phyloP scores from a whole-genome alignment of 371 early-diverging fungal species.

The Entomophthora muscae region DNA sequence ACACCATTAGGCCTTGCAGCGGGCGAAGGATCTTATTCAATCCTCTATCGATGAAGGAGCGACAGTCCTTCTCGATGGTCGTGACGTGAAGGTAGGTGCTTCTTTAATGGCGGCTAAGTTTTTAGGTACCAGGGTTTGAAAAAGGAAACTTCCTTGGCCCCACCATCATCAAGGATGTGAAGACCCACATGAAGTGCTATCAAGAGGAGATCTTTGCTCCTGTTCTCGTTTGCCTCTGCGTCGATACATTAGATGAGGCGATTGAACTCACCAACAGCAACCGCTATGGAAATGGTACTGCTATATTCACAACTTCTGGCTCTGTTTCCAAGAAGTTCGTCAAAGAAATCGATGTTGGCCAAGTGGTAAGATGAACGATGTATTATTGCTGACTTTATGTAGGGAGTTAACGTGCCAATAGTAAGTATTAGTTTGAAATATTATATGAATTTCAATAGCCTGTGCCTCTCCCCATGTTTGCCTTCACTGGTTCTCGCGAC shows the following conservation, averaged over 20 bases:
- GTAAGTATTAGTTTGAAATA: neutral
- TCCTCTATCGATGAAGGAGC: slow-evolving; percentile 85
- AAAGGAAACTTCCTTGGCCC: slow-evolving; percentile 92
- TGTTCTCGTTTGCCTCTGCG: slow-evolving; percentile 67
- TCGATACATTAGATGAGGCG: slow-evolving; percentile 81
- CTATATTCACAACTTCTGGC: slow-evolving; percentile 86
- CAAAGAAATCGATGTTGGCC: slow-evolving; percentile 82
- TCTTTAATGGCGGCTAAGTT: too few relatives aligned
- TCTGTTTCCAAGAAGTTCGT: slow-evolving; percentile 77
- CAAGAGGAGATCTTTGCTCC: slow-evolving; percentile 95
- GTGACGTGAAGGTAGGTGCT: slow-evolving; percentile 34
- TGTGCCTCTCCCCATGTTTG: slow-evolving; percentile 95
- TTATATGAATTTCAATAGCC: slow-evolving; percentile 21
- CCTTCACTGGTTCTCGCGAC: slow-evolving; percentile 87
- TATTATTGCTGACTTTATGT: neutral
- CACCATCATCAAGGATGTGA: slow-evolving; percentile 67
- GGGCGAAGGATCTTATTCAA: slow-evolving; percentile 65
- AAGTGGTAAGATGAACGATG: slow-evolving; percentile 31
- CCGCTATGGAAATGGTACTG: slow-evolving; percentile 92
- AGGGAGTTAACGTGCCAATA: slow-evolving; percentile 26
- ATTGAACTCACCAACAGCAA: slow-evolving; percentile 80
- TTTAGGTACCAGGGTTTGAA: slow-evolving; percentile 38
- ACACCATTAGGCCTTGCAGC: slow-evolving; percentile 32
- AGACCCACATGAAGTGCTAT: slow-evolving; percentile 79
- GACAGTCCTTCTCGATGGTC: slow-evolving; percentile 70